phyloP scores from a whole-genome alignment of 257 asterid species.

The Solanum paucissectum region DNA sequence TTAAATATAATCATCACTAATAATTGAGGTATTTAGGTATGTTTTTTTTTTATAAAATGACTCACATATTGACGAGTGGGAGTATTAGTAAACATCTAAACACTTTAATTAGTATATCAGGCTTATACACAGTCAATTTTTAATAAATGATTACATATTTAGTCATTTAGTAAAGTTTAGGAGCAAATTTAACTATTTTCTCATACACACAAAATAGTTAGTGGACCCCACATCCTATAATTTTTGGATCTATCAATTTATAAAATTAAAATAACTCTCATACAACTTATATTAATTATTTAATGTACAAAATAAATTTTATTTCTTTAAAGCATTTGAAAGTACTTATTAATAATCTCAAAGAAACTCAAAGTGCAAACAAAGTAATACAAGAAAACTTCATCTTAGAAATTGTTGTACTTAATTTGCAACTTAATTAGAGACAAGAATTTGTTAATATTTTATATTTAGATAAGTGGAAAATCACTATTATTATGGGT shows the following conservation, averaged over 20 bases:
- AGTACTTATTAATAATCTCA: not conserved
- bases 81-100: not conserved
- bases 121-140: not conserved
- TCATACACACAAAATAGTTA: no score
- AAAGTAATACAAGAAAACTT: not conserved
- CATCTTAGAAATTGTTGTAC: not conserved
- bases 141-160: not conserved
- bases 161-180: not conserved
- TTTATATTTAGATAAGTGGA: not conserved
- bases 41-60: no score
- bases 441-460: not conserved
- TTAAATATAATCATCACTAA: not conserved
- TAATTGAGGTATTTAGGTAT: not conserved
- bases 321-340: not conserved
- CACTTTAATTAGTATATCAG: not conserved
- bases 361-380: not conserved
- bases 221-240: no score
- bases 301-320: not conserved
- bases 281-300: not conserved
- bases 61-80: not conserved
- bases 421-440: not conserved
- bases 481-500: not conserved
- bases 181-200: not conserved
- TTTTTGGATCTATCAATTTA: not conserved
- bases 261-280: not conserved